phyloP scores from a whole-genome alignment of 257 asterid genomes.

The Solanum etuberosum region DNA sequence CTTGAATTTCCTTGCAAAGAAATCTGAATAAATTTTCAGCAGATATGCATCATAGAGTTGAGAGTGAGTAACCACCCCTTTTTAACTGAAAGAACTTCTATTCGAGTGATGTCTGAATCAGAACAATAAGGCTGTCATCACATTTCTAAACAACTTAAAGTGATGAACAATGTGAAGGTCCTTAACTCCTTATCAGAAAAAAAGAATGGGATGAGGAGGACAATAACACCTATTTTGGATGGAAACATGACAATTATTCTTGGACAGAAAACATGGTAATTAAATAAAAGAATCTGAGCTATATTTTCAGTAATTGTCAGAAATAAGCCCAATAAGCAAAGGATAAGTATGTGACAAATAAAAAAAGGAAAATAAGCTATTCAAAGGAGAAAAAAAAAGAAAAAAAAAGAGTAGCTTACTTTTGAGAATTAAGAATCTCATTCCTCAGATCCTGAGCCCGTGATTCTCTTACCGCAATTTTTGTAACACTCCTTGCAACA shows the following conservation, averaged over 20 bases:
- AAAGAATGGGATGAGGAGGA: background rate
- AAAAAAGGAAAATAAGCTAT: background rate
- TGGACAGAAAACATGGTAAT: background rate
- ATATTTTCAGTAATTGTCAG: background rate
- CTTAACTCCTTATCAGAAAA: background rate
- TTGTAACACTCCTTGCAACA: slow-evolving; percentile 83
- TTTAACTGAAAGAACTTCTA: background rate
- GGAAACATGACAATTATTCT: background rate
- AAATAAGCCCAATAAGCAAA: background rate
- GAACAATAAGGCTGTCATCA: background rate
- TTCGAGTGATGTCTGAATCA: background rate
- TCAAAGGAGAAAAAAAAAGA: slow-evolving; percentile 5
- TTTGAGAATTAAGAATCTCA: slow-evolving; percentile 89
- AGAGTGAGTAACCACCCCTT: background rate
- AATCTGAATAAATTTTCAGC: background rate
- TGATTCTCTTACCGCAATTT: slow-evolving; percentile 66
- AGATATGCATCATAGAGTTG: background rate
- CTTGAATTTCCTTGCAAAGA: background rate
- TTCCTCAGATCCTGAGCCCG: slow-evolving; percentile 89
- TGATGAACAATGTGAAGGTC: background rate
- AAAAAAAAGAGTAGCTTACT: slow-evolving; percentile 34
- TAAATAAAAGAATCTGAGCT: background rate
- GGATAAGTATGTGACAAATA: background rate
- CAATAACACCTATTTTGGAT: background rate
- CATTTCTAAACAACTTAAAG: background rate